Evolutionary conservation across 352 stramenopile species (phyloP).

Genomic region (Globisporangium spiculum): DNA sequence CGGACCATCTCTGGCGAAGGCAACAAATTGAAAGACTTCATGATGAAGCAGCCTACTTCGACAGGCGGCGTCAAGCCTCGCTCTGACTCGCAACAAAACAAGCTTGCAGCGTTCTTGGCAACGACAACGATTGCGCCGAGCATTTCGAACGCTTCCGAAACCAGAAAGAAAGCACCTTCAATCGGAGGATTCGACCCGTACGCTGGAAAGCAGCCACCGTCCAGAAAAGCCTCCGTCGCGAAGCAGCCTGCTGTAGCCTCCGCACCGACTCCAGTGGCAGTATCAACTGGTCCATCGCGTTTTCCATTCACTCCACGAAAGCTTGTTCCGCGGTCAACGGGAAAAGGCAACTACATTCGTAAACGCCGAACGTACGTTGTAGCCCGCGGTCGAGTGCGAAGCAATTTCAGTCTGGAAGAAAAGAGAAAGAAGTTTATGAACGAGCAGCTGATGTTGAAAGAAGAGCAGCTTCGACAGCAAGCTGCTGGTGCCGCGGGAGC

Average conservation of each 20-base stretch:
- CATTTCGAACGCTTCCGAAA: slow-evolving; percentile 17
- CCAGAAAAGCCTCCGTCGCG: neutral
- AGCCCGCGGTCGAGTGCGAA: slow-evolving; percentile 33
- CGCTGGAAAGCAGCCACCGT: slow-evolving; percentile 1
- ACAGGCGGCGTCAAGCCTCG: slow-evolving; percentile 38
- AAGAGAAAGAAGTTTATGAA: slow-evolving; percentile 84
- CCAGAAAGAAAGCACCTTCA: slow-evolving; percentile 19
- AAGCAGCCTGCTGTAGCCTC: slow-evolving; percentile 12
- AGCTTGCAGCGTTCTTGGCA: slow-evolving; percentile 77
- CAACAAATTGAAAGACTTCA: slow-evolving; percentile 79
- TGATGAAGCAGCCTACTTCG: slow-evolving; percentile 59
- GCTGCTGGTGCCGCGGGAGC: slow-evolving; percentile 48
- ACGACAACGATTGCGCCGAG: slow-evolving; percentile 46
- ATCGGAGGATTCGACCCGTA: slow-evolving; percentile 33
- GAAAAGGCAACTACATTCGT: slow-evolving; percentile 64
- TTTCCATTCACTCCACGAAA: slow-evolving; percentile 48
- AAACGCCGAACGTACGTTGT: slow-evolving; percentile 76
- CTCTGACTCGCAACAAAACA: slow-evolving; percentile 60
- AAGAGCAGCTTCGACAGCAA: slow-evolving; percentile 68
- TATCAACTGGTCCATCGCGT: slow-evolving; percentile 21
- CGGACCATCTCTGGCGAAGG: slow-evolving; percentile 19
- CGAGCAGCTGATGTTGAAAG: slow-evolving; percentile 75
- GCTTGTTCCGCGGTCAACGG: slow-evolving; percentile 59
- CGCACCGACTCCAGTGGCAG: slow-evolving; percentile 4
- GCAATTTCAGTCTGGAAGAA: slow-evolving; percentile 77